Base-by-base conservation (phyloP, 2,329 filamentous ascomycete species). In the Sporothrix luriei region DNA sequence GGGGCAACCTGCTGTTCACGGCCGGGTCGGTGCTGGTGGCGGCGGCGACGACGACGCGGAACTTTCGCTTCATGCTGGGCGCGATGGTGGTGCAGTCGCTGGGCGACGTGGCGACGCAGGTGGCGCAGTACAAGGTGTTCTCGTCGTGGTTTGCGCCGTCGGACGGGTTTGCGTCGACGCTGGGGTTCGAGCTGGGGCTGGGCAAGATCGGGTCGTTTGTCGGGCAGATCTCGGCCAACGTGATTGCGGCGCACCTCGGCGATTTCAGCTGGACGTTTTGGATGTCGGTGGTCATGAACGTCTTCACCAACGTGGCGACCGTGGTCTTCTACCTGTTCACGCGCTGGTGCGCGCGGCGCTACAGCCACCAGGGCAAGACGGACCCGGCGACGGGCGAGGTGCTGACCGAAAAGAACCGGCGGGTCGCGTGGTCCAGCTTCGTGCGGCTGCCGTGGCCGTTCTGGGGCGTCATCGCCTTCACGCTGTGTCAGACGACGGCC, bases 71-170 rank as follows among this genome's bases (percentile, higher is more conserved):
- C 75, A 88, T 89, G 86, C 83, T 89, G 49, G 82, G 80, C 19
- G 87, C 86, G 1, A 78, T 82, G 48, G 78, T 89, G 1, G 77
- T 89, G 14, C 80, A 84, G 38, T 82, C 86, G 0, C 76, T 89
- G 0, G 87, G 87, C n/a, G 87, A 89, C 71, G 87, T 88, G 24
- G 85, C 87, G 0, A 89, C 87, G 0, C 87, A 89, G 73, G 82
- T 88, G 40, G 87, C 87, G 0, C 86, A 89, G 75, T 89, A 89
- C 75, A 88, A 88, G 71, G 84, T 89, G 71, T 89, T 89, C 73
- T 87, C 85, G 0, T 87, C 85, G 0, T 89, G 87, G 87, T 89
- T 89, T 71, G 81, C 87, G 0, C 87, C 87, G 0, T 86, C 81
- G 9, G 83, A 85, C 69, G 87, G 87, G 1, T 89, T 89, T 74